Conservation (phyloP, 2,329 filamentous ascomycete genomes). For the Xylaria sp. region DNA sequence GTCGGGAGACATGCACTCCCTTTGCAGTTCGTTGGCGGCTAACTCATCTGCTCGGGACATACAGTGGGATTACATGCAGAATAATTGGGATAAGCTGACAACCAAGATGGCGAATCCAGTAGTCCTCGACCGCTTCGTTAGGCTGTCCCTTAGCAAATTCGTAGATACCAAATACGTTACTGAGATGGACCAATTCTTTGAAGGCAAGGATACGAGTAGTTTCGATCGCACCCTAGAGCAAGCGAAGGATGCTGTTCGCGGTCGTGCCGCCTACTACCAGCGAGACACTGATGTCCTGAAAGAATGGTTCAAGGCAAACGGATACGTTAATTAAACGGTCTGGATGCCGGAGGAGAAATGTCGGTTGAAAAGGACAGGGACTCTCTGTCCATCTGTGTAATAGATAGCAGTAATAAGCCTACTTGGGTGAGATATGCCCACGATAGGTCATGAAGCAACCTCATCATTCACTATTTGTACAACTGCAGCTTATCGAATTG, state of each 20-base stretch:
- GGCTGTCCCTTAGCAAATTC: constrained; percentile 81
- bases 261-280: constrained; percentile 82
- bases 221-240: constrained; percentile 89
- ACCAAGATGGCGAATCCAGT: constrained; percentile 84
- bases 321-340: constrained; percentile 50
- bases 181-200: constrained; percentile 88
- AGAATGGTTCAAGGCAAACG: constrained; percentile 77
- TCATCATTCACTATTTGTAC: no score
- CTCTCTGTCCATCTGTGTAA: neutral
- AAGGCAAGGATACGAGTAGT: constrained; percentile 82
- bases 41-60: constrained; percentile 79
- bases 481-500: no score
- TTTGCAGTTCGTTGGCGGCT: constrained; percentile 75
- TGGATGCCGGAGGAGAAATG: neutral
- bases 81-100: constrained; percentile 80
- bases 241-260: constrained; percentile 85
- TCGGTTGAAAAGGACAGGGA: neutral
- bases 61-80: constrained; percentile 87
- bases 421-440: neutral
- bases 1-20: constrained; percentile 86
- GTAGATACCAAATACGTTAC: constrained; percentile 74
- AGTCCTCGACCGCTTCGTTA: constrained; percentile 88
- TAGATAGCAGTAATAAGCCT: neutral
- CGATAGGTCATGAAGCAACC: no score
- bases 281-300: constrained; percentile 78